Percentiles rank a stretch among this genome's conserved stretches.
These are phyloP conservation scores for Diaporthe sp. DNA, from an alignment of 2,329 filamentous ascomycete species.

Conservation along the genomic window DNA sequence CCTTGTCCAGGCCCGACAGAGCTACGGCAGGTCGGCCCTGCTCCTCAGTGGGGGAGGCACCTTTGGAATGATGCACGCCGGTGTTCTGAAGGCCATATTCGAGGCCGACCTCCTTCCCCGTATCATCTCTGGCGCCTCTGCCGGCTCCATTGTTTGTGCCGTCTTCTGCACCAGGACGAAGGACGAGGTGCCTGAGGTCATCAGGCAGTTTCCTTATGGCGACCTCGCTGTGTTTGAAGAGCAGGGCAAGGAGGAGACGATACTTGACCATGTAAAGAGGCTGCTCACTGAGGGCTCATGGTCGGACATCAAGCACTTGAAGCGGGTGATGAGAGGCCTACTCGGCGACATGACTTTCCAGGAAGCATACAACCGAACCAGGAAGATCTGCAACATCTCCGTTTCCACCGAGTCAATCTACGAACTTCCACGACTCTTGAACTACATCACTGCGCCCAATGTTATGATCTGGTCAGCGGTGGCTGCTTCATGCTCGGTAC, in stretches of 20 bases:
- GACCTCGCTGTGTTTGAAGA: conserved; percentile 85
- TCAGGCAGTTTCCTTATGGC: conserved; percentile 81
- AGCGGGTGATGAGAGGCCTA: conserved; percentile 82
- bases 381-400: conserved; percentile 92
- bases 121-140: conserved; percentile 89
- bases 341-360: conserved; percentile 94
- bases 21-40: conserved; percentile 87
- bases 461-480: conserved; percentile 98
- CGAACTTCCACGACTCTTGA: conserved; percentile 87
- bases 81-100: conserved; percentile 85
- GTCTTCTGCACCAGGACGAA: conserved; percentile 84
- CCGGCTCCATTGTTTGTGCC: conserved; percentile 87
- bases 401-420: conserved; percentile 91
- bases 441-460: conserved; percentile 93
- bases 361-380: conserved; percentile 94
- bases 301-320: conserved; percentile 86
- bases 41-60: conserved; percentile 88
- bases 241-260: conserved; percentile 66
- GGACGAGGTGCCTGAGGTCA: conserved; percentile 78
- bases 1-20: conserved; percentile 79
- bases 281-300: conserved; percentile 86
- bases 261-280: conserved; percentile 77
- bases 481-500: conserved; percentile 94
- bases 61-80: conserved; percentile 93
- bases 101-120: conserved; percentile 81